phyloP scores from a whole-genome alignment of 1,284 basidiomycete species.

The Heterobasidion annosum region DNA sequence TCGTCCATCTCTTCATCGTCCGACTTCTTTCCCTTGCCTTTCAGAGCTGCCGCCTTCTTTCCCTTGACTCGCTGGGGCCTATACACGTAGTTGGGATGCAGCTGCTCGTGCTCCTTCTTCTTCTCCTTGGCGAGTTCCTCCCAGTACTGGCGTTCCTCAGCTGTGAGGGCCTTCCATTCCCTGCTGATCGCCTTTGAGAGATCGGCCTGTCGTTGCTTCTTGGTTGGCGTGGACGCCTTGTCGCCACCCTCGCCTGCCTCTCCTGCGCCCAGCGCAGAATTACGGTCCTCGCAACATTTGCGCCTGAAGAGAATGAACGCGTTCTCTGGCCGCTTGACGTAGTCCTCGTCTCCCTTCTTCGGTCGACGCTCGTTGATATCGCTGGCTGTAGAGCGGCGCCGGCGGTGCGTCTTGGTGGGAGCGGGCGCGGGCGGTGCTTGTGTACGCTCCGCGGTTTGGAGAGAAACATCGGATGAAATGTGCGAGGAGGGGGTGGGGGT shows the following conservation, averaged over 20 bases:
- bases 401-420: slow-evolving; percentile 29
- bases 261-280: slow-evolving; percentile 31
- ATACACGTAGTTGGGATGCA: slow-evolving; percentile 71
- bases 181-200: slow-evolving; percentile 72
- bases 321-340: slow-evolving; percentile 74
- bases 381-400: slow-evolving; percentile 50
- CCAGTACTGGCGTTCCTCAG: slow-evolving; percentile 58
- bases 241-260: slow-evolving; percentile 18
- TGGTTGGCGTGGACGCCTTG: slow-evolving; percentile 28
- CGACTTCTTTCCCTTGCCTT: slow-evolving; percentile 32
- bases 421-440: slow-evolving; percentile 20
- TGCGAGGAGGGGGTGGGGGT: slow-evolving; percentile 30
- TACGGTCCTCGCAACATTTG: slow-evolving; percentile 64
- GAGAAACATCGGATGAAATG: slow-evolving; percentile 20
- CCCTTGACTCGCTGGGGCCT: slow-evolving; percentile 61
- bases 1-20: slow-evolving; percentile 36
- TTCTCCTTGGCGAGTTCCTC: slow-evolving; percentile 49
- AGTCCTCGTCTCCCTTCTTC: slow-evolving; percentile 71
- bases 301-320: slow-evolving; percentile 75
- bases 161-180: slow-evolving; percentile 57
- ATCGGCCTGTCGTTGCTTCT: slow-evolving; percentile 48
- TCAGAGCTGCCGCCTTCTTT: slow-evolving; percentile 34
- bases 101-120: slow-evolving; percentile 49
- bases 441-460: slow-evolving; percentile 20
- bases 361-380: slow-evolving; percentile 61